Conservation (phyloP, 805 yeast species). For the Zygoascus tannicola region DNA sequence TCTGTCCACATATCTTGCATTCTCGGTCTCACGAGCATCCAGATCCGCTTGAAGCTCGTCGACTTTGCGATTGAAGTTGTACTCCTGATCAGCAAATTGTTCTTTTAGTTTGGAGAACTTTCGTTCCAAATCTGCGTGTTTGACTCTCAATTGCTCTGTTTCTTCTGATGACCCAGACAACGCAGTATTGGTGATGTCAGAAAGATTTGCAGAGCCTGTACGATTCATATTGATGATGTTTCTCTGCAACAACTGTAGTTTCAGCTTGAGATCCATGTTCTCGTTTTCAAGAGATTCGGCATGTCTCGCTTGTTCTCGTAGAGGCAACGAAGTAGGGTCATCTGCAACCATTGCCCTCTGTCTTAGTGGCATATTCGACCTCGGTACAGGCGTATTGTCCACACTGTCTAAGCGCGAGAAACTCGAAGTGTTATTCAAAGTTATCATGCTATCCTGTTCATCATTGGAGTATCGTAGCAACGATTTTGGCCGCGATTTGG, state of each 20-base stretch:
- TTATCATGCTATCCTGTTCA: constrained; percentile 12
- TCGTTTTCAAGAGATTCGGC: constrained; percentile 15
- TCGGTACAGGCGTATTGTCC: constrained; percentile 1
- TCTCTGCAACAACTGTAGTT: constrained; percentile 13
- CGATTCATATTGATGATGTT: constrained; percentile 5
- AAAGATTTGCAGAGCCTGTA: constrained; percentile 28
- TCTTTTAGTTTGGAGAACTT: background rate
- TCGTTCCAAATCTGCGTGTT: constrained; percentile 1
- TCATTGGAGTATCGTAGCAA: constrained; percentile 7
- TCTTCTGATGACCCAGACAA: constrained; percentile 23
- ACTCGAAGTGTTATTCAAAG: constrained; percentile 3
- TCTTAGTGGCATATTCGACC: background rate
- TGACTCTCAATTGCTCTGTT: background rate
- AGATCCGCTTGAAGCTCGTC: constrained; percentile 30
- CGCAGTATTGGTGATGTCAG: constrained; percentile 14
- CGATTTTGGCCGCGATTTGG: constrained; percentile 5
- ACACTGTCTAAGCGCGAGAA: background rate
- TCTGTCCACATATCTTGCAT: constrained; percentile 3
- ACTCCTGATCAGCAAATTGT: constrained; percentile 25
- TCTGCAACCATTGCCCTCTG: constrained; percentile 7
- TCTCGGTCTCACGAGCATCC: constrained; percentile 4
- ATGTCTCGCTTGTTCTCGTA: constrained; percentile 17
- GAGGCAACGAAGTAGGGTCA: constrained; percentile 14
- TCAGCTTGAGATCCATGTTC: constrained; percentile 16
- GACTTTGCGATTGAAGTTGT: constrained; percentile 33